Conservation (phyloP, 2,329 filamentous ascomycete genomes). For the Thelonectria olida region DNA sequence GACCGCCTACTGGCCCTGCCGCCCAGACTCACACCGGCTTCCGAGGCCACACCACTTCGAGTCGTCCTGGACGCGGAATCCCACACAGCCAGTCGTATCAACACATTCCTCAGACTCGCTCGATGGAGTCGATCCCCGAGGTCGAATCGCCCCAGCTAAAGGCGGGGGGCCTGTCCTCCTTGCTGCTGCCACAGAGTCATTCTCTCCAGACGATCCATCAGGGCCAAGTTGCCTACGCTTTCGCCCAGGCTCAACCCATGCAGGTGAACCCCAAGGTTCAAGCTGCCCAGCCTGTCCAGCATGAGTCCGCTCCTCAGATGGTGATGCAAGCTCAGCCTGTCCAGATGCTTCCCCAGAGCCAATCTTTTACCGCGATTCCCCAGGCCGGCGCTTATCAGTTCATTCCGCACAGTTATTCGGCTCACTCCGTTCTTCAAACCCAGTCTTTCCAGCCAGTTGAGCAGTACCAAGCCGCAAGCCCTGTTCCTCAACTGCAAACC, state of each 20-base stretch:
- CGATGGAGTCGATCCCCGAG: background rate
- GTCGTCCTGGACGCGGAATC: background rate
- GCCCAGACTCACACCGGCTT: slow-evolving; percentile 3
- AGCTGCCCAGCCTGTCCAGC: slow-evolving; percentile 11
- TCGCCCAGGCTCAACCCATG: background rate
- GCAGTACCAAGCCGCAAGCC: no score
- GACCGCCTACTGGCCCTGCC: slow-evolving; percentile 4
- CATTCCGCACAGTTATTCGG: no score
- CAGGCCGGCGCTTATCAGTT: no score
- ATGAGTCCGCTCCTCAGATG: no score
- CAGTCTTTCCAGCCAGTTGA: slow-evolving; percentile 5
- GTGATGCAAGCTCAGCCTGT: background rate
- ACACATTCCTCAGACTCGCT: background rate
- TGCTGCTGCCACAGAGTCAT: background rate
- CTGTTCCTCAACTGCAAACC: background rate
- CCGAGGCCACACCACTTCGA: slow-evolving; percentile 6
- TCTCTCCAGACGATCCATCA: background rate
- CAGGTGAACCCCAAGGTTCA: no score
- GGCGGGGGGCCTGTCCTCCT: background rate
- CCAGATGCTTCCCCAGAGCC: background rate
- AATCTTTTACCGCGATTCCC: no score
- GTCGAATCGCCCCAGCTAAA: background rate
- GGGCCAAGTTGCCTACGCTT: background rate
- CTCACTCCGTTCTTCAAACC: no score
- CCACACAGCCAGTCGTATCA: slow-evolving; percentile 14